Evolutionary conservation across 129 eudicot genomes (phyloP).

Genomic region (Kitagawia praeruptora): DNA sequence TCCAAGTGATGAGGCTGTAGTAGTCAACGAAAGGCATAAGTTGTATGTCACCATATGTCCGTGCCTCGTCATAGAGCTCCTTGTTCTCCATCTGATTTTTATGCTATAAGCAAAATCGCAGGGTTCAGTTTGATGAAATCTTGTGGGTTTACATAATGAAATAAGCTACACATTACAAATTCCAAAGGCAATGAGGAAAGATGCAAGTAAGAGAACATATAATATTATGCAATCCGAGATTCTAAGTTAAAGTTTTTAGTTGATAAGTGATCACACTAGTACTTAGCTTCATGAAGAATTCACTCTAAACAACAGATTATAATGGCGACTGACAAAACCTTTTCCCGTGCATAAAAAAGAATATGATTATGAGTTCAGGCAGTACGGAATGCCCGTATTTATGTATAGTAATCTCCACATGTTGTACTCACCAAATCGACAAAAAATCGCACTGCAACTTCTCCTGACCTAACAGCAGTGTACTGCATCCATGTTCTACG

Average conservation of each 20-base stretch:
- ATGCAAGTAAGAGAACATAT: slow-evolving; percentile 1
- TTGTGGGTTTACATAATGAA: neutral
- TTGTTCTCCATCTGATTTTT: slow-evolving; percentile 87
- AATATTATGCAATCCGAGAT: neutral
- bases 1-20: slow-evolving; percentile 92
- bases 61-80: slow-evolving; percentile 90
- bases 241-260: neutral
- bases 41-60: slow-evolving; percentile 75
- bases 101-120: slow-evolving; percentile 43
- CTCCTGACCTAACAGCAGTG: slow-evolving; percentile 65
- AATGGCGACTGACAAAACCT: neutral
- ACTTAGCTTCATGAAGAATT: neutral
- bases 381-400: neutral
- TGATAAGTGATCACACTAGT: neutral
- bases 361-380: neutral
- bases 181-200: neutral
- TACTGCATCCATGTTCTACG: slow-evolving; percentile 99
- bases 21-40: slow-evolving; percentile 96
- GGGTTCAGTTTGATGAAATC: neutral
- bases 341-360: neutral
- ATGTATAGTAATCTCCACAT: neutral
- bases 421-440: slow-evolving; percentile 76
- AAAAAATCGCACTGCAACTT: slow-evolving; percentile 86
- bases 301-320: neutral
- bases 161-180: neutral